Evolutionary conservation across 192 early-diverging fungal genomes (phyloP).

Genomic region (Coemansia sp.): DNA sequence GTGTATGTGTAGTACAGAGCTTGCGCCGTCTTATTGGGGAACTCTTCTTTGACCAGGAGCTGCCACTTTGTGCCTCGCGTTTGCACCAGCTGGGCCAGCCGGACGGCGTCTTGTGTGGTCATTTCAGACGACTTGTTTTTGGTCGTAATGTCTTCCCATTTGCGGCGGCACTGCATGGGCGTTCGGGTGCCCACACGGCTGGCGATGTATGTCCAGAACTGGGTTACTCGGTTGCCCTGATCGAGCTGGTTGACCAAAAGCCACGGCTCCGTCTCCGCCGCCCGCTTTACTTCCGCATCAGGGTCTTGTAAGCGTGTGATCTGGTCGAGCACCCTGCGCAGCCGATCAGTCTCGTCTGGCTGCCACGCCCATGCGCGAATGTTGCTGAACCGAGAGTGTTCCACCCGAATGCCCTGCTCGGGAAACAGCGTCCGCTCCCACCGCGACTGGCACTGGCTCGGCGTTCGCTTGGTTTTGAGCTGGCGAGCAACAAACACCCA

Average conservation of each 20-base stretch:
- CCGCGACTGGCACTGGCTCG: conserved; percentile 35
- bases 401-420: conserved; percentile 20
- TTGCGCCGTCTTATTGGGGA: conserved; percentile 9
- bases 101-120: conserved; percentile 13
- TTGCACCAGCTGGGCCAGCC: conserved; percentile 23
- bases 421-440: conserved; percentile 38
- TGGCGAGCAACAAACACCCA: conserved; percentile 30
- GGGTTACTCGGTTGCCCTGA: not conserved
- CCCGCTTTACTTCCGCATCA: not conserved
- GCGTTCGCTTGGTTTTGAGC: conserved; percentile 28
- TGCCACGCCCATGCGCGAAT: conserved; percentile 38
- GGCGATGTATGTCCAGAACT: conserved; percentile 36
- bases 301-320: conserved; percentile 10
- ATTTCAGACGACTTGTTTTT: not conserved
- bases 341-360: conserved; percentile 11
- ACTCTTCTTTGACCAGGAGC: conserved; percentile 13
- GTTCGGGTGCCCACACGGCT: conserved; percentile 40
- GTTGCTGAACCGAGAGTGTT: conserved; percentile 25
- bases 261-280: conserved; percentile 35
- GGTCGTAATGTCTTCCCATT: conserved; percentile 12
- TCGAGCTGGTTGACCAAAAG: conserved; percentile 8
- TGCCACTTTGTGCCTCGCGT: conserved; percentile 25
- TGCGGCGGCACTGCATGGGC: conserved; percentile 29
- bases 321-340: conserved; percentile 12
- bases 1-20: conserved; percentile 12